Evolutionary conservation across 2,329 filamentous ascomycete species (phyloP), one percentile per base, ranked within the genome.

Genomic region (Westerdykella ornata): DNA sequence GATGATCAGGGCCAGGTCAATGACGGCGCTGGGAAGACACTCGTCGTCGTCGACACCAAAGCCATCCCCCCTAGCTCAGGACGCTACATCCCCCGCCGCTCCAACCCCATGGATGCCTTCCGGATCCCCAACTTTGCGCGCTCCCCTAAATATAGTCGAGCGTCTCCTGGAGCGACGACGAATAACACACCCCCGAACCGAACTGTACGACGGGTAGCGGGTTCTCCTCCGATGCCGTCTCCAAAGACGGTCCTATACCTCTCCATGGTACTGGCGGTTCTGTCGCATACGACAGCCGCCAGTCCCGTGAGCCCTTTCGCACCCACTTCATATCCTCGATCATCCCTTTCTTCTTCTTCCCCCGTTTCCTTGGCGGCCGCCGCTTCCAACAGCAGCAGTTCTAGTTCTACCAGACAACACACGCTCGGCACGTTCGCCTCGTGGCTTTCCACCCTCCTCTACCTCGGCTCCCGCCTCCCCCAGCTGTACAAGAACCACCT

Each of bases 401-500:
- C 49, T 26, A 52, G 51, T 42, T 48, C 49, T 39, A 51, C 54
- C n/a, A 26, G 22, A 26, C 57, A 52, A 26, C 57, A 52, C 41
- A 44, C 35, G 45, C 53, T 51, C 62, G 82, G 40, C 31, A 67
- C 63, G 38, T 51, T 68, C 34, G 66, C 66, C 42, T 70, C 70
- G 45, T 72, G 69, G 54, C 65, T 66, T 40, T 64, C 63, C 26
- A 69, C 70, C 5, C 59, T 67, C 30, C 58, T 67, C 33, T 68
- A 65, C 49, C 64, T 68, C 4, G 60, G 61, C 40, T 59, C 59
- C 9, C 57, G 62, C 14, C 52, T 62, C 41, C 81, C 81, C 0
- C 81, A 84, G 55, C 72, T 84, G 29, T 77, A 79, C 68, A 80
- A 82, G 54, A 84, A 84, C 63, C 76, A 77, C 56, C 53, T 68